Evolutionary conservation across 257 asterid genomes (phyloP).

Genomic region (Cruciata laevipes): DNA sequence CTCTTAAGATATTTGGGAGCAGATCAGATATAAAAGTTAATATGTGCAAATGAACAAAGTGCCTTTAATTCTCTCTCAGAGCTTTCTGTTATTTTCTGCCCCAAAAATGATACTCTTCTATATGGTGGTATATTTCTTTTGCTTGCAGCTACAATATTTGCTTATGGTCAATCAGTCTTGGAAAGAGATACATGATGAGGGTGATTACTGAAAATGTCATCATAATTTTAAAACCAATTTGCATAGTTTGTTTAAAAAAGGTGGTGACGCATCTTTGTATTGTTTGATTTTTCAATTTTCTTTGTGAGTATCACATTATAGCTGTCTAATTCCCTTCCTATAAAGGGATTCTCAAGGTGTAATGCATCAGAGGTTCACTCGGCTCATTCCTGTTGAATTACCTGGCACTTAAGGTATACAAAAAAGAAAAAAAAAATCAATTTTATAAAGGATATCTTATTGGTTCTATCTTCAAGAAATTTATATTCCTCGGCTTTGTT

Average conservation of each 20-base stretch:
- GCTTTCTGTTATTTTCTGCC: background rate
- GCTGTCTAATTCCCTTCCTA: background rate
- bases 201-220: slow-evolving; percentile 81
- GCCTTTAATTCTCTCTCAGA: background rate
- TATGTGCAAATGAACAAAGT: background rate
- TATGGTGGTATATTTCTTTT: slow-evolving; percentile 4
- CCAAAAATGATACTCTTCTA: background rate
- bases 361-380: slow-evolving; percentile 84
- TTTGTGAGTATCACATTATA: background rate
- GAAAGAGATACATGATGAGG: slow-evolving; percentile 91
- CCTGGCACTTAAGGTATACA: slow-evolving; percentile 59
- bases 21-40: background rate
- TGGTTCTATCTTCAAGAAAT: background rate
- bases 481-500: background rate
- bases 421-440: background rate
- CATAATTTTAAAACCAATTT: too few species aligned
- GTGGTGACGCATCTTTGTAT: slow-evolving; percentile 29
- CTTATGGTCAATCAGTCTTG: slow-evolving; percentile 95
- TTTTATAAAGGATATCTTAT: background rate
- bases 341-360: slow-evolving; percentile 77
- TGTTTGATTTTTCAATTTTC: slow-evolving; percentile 13
- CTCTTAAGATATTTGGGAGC: background rate
- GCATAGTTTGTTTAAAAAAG: slow-evolving; percentile 97
- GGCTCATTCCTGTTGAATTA: slow-evolving; percentile 22
- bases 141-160: slow-evolving; percentile 79